A percentile compares a stretch with the other conserved stretches of the same genome.
Conservation (phyloP, 352 stramenopile species). For the Pythium chondricola region DNA sequence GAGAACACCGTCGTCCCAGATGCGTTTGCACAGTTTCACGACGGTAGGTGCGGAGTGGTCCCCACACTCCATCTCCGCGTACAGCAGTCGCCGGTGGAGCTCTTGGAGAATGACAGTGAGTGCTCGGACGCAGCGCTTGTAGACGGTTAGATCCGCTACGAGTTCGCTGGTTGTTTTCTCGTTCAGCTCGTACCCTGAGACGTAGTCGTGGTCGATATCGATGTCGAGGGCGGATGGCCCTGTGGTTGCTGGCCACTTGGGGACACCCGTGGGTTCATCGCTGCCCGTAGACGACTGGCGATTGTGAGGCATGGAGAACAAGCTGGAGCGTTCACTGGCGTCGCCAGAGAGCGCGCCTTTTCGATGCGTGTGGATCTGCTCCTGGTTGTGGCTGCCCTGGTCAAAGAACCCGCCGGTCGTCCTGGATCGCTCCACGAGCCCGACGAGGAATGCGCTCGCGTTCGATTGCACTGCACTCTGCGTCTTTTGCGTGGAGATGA, state of each 20-base stretch:
- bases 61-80: constrained; percentile 18
- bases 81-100: constrained; percentile 31
- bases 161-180: constrained; percentile 16
- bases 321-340: too few species aligned
- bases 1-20: constrained; percentile 40
- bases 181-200: constrained; percentile 5
- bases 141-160: constrained; percentile 26
- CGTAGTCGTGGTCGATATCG: constrained; percentile 15
- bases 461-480: constrained; percentile 28
- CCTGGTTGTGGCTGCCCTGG: constrained; percentile 16
- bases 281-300: too few species aligned
- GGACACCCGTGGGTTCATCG: too few species aligned
- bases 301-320: too few species aligned
- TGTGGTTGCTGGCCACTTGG: too few species aligned
- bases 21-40: constrained; percentile 25
- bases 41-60: constrained; percentile 3
- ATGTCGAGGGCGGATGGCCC: too few species aligned
- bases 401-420: constrained; percentile 22
- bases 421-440: constrained; percentile 24
- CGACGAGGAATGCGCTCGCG: constrained; percentile 47
- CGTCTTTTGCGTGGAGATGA: constrained; percentile 6
- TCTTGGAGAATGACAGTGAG: constrained; percentile 30
- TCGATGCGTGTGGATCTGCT: too few species aligned
- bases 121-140: constrained; percentile 30
- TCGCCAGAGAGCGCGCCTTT: too few species aligned